Conservation (phyloP, 805 yeast species). For the Kodamaea neixiangensis region DNA sequence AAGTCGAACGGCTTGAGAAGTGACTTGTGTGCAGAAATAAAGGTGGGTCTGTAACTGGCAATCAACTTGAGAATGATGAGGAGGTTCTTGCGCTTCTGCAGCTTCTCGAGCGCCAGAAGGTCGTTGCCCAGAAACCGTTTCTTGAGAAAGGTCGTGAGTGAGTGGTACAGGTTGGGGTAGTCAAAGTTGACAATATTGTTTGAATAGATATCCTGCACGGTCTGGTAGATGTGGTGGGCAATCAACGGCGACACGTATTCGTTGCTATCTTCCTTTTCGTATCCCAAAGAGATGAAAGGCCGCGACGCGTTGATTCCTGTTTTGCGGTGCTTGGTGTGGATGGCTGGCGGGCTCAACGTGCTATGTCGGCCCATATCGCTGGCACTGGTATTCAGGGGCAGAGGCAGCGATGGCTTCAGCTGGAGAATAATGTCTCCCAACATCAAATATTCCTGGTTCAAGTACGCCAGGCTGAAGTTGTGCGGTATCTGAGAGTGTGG, state of each 20-base stretch:
- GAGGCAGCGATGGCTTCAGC: constrained; percentile 43
- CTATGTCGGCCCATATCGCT: constrained; percentile 13
- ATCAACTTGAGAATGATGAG: constrained; percentile 53
- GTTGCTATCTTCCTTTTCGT: constrained; percentile 15
- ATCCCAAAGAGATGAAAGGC: constrained; percentile 45
- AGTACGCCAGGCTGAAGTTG: constrained; percentile 44
- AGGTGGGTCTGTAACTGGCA: constrained; percentile 73
- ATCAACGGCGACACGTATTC: constrained; percentile 60
- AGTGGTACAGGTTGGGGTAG: constrained; percentile 65
- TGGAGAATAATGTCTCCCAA: constrained; percentile 49
- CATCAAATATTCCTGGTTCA: constrained; percentile 53
- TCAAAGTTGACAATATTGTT: constrained; percentile 53
- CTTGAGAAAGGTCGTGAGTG: constrained; percentile 55
- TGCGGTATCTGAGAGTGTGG: constrained; percentile 13
- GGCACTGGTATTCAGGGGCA: constrained; percentile 33
- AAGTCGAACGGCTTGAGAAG: constrained; percentile 68
- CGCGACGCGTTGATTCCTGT: constrained; percentile 15
- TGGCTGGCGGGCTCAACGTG: constrained; percentile 8
- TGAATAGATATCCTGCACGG: constrained; percentile 51
- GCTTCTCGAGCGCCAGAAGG: constrained; percentile 30
- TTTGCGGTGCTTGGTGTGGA: constrained; percentile 4
- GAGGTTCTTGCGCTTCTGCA: constrained; percentile 32
- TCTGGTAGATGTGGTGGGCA: constrained; percentile 55
- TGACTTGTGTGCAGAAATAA: constrained; percentile 73
- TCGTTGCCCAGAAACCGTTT: constrained; percentile 56